Base-by-base conservation (phyloP, 2,329 filamentous ascomycete genomes). In the Hymenoscyphus fructigenus region DNA sequence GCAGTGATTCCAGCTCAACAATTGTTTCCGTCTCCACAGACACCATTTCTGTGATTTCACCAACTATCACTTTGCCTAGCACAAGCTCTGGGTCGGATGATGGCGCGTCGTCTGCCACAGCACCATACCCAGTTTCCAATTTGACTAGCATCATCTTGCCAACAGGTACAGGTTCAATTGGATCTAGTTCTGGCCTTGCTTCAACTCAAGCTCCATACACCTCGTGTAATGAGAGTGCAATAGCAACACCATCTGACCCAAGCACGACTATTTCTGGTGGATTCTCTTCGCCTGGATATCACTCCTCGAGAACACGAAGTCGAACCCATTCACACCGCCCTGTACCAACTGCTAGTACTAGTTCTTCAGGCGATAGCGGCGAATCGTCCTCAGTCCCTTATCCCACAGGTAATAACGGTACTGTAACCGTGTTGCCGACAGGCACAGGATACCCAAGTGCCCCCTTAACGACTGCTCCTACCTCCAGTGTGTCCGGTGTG, bases 91-190 rank as follows among this genome's bases (percentile, higher is more conserved):
- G 23, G 7, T 32, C 26, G 7, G 12, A 20, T 15, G 53, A 56
- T 28, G 53, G 34, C 17, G n/a, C 15, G 29, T 32, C 59, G 12
- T 56, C 47, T 9, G 61, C 67, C 38, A 36, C 60, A 10, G 63
- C 56, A 10, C 67, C 67, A 14, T 68, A 64, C n/a, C 65, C 67
- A 28, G 60, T 55, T 20, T 60, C 60, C 5, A 68, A 68, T 23
- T 66, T 61, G 7, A 59, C 61, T n/a, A 59, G 44, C 14, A 34
- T 36, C 4, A 36, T 47, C 14, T 58, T 60, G 28, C 65, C 67
- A 23, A 64, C 63, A 12, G 67, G 55, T 10, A 67, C 61, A 57
- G 57, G 32, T 17, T 29, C 26, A 5, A 14, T 32, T 5, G 26
- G 4, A 29, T 57, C 53, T 32, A 34, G 53, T 10, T 29, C 53